Evolutionary conservation across 306 rosid species (phyloP), one percentile per base, ranked within the genome.

Genomic region (Sphenostylis stenocarpa): DNA sequence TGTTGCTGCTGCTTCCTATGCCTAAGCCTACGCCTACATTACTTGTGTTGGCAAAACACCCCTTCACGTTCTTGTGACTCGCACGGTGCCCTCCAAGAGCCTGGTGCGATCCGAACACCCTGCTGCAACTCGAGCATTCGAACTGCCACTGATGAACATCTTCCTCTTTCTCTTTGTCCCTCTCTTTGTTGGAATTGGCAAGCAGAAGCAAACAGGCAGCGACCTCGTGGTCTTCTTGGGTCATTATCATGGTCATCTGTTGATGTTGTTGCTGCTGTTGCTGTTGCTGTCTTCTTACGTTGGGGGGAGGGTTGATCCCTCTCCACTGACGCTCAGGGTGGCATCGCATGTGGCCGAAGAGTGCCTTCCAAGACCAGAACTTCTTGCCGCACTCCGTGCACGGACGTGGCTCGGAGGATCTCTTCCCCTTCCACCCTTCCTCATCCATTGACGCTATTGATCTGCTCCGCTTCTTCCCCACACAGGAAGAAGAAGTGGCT

Each of bases 261-360:
- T 36, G 38, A 0, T 34, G 38, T 34, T 34, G 38, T 1, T 34
- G 38, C 9, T 34, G 11, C 11, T 2, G 15, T 1, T 7, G 38
- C 3, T 21, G 41, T 3, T 58, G 69, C 6, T 60, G 44, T 11
- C 60, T 57, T 5, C 39, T 80, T 72, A 81, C 13, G 38, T 72
- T 79, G 0, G 80, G 65, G 0, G 97, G 98, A 2, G 98, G 97
- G 21, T 84, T 85, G 4, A 94, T 94, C 0, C 98, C 98, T 0
- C 97, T 86, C 98, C 98, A 94, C 14, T 81, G 81, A 1, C 97
- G 96, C 52, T 95, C 98, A 0, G 98, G 98, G 77, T 90, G 98
- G 61, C 96, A 95, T 5, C 97, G 83, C 98, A 95, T 95, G 86
- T 95, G 98, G 0, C 98, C 98, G 34, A 83, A 89, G 3, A 89